These are phyloP conservation scores for Skeletonema marinoi DNA, from an alignment of 108 stramenopile genomes.

Conservation along the genomic window DNA sequence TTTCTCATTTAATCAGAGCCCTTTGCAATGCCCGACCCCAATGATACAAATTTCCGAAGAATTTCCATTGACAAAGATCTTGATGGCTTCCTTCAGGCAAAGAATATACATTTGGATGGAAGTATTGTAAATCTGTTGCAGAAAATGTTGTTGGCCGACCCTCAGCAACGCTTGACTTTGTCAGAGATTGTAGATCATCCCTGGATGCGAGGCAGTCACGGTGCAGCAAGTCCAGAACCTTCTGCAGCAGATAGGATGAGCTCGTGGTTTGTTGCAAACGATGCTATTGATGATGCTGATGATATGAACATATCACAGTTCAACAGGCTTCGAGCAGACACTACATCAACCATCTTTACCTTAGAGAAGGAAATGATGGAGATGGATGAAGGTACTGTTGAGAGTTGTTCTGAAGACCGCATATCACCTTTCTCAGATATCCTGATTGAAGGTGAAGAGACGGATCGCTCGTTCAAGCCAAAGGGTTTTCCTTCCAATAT, in stretches of 20 bases:
- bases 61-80: constrained; percentile 60
- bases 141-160: constrained; percentile 74
- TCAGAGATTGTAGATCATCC: constrained; percentile 77
- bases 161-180: constrained; percentile 66
- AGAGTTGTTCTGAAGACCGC: neutral
- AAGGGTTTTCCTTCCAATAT: constrained; percentile 2
- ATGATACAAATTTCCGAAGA: constrained; percentile 61
- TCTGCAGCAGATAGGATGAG: constrained; percentile 8
- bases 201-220: constrained; percentile 52
- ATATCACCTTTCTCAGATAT: constrained; percentile 3
- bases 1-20: constrained; percentile 28
- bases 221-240: neutral
- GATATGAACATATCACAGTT: constrained; percentile 9
- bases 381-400: neutral
- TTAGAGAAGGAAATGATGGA: neutral
- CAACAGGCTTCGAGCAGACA: neutral
- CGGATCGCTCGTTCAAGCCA: constrained; percentile 3
- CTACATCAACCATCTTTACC: constrained; percentile 1
- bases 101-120: constrained; percentile 53
- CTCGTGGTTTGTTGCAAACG: constrained; percentile 22
- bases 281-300: constrained; percentile 19
- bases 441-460: constrained; percentile 2
- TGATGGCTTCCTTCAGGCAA: constrained; percentile 34
- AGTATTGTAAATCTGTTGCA: constrained; percentile 76
- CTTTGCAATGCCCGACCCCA: constrained; percentile 61